These are phyloP conservation scores for Boletales sp. DNA, from an alignment of 768 basidiomycete species.

Conservation along the genomic window DNA sequence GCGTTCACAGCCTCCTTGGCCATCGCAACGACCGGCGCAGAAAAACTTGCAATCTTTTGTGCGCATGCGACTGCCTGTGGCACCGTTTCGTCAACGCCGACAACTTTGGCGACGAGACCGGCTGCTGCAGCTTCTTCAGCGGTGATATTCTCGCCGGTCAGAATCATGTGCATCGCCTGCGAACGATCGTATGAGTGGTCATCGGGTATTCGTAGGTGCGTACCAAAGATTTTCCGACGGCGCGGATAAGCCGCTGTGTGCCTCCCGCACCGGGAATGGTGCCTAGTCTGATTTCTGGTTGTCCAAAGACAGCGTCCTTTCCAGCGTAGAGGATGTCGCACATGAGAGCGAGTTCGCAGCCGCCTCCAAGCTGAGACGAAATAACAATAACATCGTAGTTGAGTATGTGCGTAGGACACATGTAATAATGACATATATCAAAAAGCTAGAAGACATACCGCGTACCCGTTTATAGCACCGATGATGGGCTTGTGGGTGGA, in stretches of 20 bases:
- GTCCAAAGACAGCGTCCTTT: conserved; percentile 85
- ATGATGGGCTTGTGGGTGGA: conserved; percentile 83
- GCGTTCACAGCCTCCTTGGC: conserved; percentile 52
- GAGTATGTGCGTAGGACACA: no score
- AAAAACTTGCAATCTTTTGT: conserved; percentile 30
- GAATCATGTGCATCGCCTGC: conserved; percentile 54
- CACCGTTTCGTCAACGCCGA: conserved; percentile 37
- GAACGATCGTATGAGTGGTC: not conserved
- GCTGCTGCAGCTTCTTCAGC: conserved; percentile 44
- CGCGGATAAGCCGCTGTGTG: conserved; percentile 81
- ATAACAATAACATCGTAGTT: not conserved
- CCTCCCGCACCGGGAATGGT: conserved; percentile 94
- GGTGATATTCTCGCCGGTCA: conserved; percentile 45
- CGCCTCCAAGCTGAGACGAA: conserved; percentile 76
- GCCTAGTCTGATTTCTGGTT: conserved; percentile 94
- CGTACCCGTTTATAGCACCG: conserved; percentile 90
- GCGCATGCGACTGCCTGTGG: conserved; percentile 43
- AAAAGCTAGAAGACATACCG: conserved; percentile 39
- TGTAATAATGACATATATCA: no score
- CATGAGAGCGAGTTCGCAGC: conserved; percentile 95
- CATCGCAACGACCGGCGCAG: conserved; percentile 30
- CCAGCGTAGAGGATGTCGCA: conserved; percentile 92
- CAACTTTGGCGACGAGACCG: conserved; percentile 47
- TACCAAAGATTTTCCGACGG: conserved; percentile 75
- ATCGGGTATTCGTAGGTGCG: not conserved